These are phyloP conservation scores for Globisporangium cylindrosporum DNA, from an alignment of 352 stramenopile genomes.

Conservation along the genomic window DNA sequence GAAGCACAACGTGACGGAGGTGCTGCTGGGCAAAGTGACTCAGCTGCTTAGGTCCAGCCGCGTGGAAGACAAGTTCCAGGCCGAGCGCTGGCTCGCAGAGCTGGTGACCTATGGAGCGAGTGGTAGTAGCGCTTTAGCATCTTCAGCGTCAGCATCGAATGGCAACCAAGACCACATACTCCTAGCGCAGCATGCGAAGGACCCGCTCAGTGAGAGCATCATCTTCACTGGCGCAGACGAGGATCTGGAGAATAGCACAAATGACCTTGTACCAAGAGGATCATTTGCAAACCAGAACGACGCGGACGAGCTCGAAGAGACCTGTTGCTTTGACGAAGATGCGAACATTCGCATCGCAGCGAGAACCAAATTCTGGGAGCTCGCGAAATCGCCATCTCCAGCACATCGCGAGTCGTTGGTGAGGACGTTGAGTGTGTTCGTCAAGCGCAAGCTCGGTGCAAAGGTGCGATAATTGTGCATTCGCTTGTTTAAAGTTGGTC, in stretches of 20 bases:
- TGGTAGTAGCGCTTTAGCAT: neutral
- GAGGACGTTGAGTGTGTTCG: constrained; percentile 33
- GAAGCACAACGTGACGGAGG: constrained; percentile 20
- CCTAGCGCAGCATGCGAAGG: neutral
- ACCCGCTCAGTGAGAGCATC: constrained; percentile 16
- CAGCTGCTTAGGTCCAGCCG: constrained; percentile 28
- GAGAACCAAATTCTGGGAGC: constrained; percentile 38
- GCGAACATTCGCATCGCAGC: constrained; percentile 36
- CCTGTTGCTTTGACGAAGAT: constrained; percentile 43
- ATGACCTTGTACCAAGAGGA: neutral
- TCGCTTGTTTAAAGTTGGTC: neutral
- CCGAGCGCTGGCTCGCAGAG: constrained; percentile 53
- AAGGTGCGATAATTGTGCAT: constrained; percentile 9
- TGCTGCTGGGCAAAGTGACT: constrained; percentile 28
- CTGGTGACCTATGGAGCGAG: constrained; percentile 27
- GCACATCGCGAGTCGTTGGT: constrained; percentile 29
- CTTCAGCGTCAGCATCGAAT: neutral
- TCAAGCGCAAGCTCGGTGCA: constrained; percentile 30
- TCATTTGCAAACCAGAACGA: neutral
- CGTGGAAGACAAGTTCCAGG: constrained; percentile 37
- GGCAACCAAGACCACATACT: neutral
- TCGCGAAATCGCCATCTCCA: constrained; percentile 20
- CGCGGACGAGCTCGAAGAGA: constrained; percentile 40
- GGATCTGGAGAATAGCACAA: constrained; percentile 5
- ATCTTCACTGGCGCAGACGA: constrained; percentile 8